Conservation (phyloP, 495 filamentous ascomycete species). For the Tuber indicum region DNA sequence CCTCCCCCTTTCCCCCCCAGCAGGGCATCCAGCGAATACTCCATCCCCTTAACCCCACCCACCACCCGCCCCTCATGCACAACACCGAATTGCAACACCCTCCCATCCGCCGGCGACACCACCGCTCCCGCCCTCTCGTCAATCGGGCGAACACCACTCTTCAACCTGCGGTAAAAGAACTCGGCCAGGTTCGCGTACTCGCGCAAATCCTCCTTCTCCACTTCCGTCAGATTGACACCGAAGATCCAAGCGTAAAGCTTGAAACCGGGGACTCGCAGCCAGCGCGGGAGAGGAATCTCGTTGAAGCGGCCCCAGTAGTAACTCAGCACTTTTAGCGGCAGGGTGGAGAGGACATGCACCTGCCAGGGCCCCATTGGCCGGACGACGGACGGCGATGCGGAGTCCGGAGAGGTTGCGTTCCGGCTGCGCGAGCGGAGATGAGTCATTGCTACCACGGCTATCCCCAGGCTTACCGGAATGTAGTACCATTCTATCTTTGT, state of each 20-base stretch:
- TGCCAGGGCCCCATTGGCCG: constrained; percentile 53
- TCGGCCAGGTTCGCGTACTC: constrained; percentile 85
- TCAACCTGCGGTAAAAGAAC: constrained; percentile 94
- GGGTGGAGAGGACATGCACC: constrained; percentile 90
- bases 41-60: constrained; percentile 99
- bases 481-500: constrained; percentile 90
- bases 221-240: constrained; percentile 80
- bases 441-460: constrained; percentile 74
- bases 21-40: constrained; percentile 88
- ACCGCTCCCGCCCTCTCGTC: constrained; percentile 72
- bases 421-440: constrained; percentile 60
- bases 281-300: constrained; percentile 82
- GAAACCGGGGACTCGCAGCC: constrained; percentile 88
- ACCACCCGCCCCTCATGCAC: constrained; percentile 81
- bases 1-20: constrained; percentile 51
- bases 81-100: constrained; percentile 81
- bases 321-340: constrained; percentile 89
- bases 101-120: constrained; percentile 81
- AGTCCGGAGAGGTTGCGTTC: background rate
- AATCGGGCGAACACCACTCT: constrained; percentile 80
- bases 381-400: background rate
- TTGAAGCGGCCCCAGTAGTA: constrained; percentile 94
- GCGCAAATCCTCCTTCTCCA: constrained; percentile 78
- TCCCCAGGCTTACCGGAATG: constrained; percentile 86
- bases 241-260: constrained; percentile 87